Evolutionary conservation across 805 yeast genomes (phyloP).

Genomic region (Schwanniomyces sp.): DNA sequence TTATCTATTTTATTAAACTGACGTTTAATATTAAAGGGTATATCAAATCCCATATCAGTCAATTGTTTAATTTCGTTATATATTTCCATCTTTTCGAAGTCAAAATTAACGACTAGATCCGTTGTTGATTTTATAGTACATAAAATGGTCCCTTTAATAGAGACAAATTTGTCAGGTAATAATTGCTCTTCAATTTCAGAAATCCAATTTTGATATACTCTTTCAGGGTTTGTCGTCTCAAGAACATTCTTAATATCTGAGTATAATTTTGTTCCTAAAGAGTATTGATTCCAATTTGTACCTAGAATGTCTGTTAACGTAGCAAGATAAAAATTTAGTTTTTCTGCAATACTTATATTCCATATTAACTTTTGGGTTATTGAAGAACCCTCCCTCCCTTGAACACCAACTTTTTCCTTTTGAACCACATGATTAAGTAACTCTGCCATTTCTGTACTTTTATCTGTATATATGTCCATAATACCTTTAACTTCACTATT

Average conservation of each 20-base stretch:
- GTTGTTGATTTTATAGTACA: neutral
- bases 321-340: constrained; percentile 21
- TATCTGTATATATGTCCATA: constrained; percentile 11
- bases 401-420: neutral
- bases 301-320: constrained; percentile 30
- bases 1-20: constrained; percentile 50
- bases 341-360: constrained; percentile 18
- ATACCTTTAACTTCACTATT: constrained; percentile 22
- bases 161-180: constrained; percentile 1
- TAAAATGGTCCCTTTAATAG: constrained; percentile 9
- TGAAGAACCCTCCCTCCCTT: neutral
- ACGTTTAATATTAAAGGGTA: constrained; percentile 54
- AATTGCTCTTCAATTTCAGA: constrained; percentile 2
- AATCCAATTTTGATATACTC: constrained; percentile 52
- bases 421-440: neutral
- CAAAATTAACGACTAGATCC: constrained; percentile 51
- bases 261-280: constrained; percentile 58
- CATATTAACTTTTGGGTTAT: constrained; percentile 11
- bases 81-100: constrained; percentile 38
- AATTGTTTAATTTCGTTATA: constrained; percentile 57
- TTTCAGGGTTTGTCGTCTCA: constrained; percentile 45
- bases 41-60: constrained; percentile 47
- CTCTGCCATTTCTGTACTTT: constrained; percentile 1
- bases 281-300: constrained; percentile 34
- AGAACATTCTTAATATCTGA: constrained; percentile 47